Percentiles rank a stretch among this genome's conserved stretches.
phyloP scores from a whole-genome alignment of 2,329 filamentous ascomycete species.

The Cladophialophora carrionii region DNA sequence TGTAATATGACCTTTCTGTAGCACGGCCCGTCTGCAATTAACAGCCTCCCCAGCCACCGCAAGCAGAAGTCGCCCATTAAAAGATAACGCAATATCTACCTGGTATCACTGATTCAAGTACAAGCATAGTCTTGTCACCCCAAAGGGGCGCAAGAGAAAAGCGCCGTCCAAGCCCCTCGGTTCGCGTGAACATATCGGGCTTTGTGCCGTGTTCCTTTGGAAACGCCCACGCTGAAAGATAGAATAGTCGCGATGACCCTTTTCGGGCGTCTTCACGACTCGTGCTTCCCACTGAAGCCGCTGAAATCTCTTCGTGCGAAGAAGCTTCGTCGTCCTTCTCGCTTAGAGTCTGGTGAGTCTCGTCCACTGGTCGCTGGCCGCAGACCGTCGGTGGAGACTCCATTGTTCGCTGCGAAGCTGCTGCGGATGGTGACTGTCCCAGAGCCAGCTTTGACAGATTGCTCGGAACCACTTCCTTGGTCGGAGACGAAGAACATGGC shows the following conservation, averaged over 20 bases:
- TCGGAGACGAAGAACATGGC: constrained; percentile 91
- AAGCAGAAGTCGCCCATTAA: constrained; percentile 2
- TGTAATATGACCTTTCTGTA: constrained; percentile 1
- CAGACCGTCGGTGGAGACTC: constrained; percentile 37
- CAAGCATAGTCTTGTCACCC: constrained; percentile 13
- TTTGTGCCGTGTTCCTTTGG: not conserved
- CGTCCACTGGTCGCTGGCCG: constrained; percentile 30
- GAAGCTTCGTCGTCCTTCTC: constrained; percentile 52
- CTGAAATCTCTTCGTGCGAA: constrained; percentile 49
- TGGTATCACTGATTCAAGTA: constrained; percentile 31
- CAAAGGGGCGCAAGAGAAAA: not conserved
- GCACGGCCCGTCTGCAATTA: not conserved
- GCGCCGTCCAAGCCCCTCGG: not conserved
- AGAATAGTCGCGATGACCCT: not conserved
- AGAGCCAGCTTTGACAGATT: constrained; percentile 72
- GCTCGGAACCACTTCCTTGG: constrained; percentile 66
- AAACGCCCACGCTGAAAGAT: constrained; percentile 22
- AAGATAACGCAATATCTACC: constrained; percentile 6
- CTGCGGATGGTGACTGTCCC: constrained; percentile 75
- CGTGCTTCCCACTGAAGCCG: constrained; percentile 37
- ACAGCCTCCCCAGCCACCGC: not conserved
- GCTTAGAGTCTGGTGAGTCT: constrained; percentile 50
- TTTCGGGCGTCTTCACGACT: constrained; percentile 15
- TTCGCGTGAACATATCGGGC: not conserved
- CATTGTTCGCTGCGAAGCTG: constrained; percentile 64